Base-by-base conservation (phyloP, 2,329 filamentous ascomycete genomes). In the Penicillium sclerotiorum region DNA sequence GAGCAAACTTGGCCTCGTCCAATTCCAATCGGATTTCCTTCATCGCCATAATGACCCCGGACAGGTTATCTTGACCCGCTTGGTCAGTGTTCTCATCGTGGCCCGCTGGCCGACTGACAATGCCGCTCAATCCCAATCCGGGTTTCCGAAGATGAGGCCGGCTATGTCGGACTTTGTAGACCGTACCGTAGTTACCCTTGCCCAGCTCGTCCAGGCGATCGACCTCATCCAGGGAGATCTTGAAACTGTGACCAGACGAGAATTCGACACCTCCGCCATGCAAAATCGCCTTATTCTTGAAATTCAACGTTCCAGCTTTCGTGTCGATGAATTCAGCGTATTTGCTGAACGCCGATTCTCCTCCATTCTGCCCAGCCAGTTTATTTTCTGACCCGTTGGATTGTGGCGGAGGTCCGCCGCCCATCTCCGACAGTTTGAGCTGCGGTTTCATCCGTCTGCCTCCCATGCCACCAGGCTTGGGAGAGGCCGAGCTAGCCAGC, bases 181-280 rank as follows among this genome's bases (percentile, higher is more conserved):
- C 94, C 1, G 93, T 97, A 52, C 94, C 94, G 64, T 99, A 99
- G 69, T 99, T 99, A 33, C 94, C 94, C 73, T 97, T 99, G 39
- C 94, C 94, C 11, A 99, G 77, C 75, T 99, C 94, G 54, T 93
- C 90, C 50, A 97, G 69, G 1, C 90, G 93, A 62, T 97, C 90
- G 5, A 99, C 89, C 70, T 99, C 93, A 65, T 99, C 93, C 35
- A 99, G 79, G 4, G 93, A 97, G 65, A 99, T 97, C 64, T 82
- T 90, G 72, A 99, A 97, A 15, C 86, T 90, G 46, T 87, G 88
- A 2, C 94, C 94, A 50, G 88, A 91, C 20, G 88, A 87, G 66
- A 99, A 99, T 65, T 97, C 88, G 54, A 99, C 92, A 21, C 94
- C 94, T 13, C 88, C 85, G 21, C 89, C 86, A 56, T 92, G 93